phyloP scores from a whole-genome alignment of 2,329 filamentous ascomycete genomes.

The Hymenoscyphus fructigenus region DNA sequence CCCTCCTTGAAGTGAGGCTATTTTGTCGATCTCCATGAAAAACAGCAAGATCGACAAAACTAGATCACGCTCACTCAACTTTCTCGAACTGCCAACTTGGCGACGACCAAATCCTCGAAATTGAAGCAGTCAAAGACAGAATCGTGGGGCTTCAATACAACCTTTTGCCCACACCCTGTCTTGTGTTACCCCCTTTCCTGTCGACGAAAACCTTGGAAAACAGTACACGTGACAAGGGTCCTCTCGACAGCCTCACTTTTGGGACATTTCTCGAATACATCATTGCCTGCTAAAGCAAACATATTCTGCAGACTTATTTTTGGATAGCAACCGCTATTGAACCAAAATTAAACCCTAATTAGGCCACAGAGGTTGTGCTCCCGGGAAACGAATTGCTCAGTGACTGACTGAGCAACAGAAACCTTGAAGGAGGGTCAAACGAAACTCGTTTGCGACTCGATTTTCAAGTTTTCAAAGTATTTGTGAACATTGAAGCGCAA shows the following conservation, averaged over 20 bases:
- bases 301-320: neutral
- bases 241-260: slow-evolving; percentile 12
- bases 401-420: neutral
- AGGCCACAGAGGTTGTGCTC: neutral
- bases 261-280: neutral
- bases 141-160: too few relatives aligned
- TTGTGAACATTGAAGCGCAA: neutral
- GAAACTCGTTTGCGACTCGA: neutral
- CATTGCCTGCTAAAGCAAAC: neutral
- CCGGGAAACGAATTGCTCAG: neutral
- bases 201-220: neutral
- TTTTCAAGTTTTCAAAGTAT: neutral
- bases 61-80: neutral
- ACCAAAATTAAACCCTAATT: neutral
- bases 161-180: too few relatives aligned
- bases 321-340: neutral
- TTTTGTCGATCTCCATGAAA: neutral
- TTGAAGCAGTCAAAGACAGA: neutral
- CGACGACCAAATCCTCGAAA: neutral
- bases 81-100: neutral
- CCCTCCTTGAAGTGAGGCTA: too few relatives aligned
- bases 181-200: neutral
- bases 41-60: neutral
- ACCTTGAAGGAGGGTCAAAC: neutral
- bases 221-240: neutral